A percentile compares a stretch with the other conserved stretches of the same genome.
phyloP scores from a whole-genome alignment of 352 stramenopile species.

The Pythium plurisporium region DNA sequence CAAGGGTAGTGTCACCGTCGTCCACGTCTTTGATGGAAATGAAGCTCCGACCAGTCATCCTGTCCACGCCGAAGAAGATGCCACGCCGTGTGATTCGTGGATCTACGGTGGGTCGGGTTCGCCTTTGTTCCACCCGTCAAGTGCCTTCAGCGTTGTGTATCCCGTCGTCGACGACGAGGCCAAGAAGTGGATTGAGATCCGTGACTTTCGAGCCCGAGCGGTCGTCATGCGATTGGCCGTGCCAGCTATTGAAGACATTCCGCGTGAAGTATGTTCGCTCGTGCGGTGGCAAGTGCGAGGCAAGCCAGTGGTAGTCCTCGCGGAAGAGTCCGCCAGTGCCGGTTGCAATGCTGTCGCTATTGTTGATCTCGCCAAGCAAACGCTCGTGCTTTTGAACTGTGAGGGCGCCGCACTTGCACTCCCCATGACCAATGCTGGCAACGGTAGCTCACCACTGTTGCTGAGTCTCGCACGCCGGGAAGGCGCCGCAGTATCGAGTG shows the following conservation, averaged over 20 bases:
- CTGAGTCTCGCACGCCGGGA: not conserved
- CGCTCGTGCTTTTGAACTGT: not conserved
- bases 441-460: not conserved
- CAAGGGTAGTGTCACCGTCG: not conserved
- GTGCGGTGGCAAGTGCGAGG: not conserved
- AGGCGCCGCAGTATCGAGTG: not conserved
- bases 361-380: conserved; percentile 1
- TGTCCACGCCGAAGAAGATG: conserved; percentile 13
- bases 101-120: not conserved
- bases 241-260: not conserved
- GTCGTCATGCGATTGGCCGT: not conserved
- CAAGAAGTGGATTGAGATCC: not conserved
- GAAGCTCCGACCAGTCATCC: not conserved
- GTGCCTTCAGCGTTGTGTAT: conserved; percentile 3
- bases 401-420: not conserved
- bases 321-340: not conserved
- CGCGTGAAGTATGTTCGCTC: not conserved
- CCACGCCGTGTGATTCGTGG: conserved; percentile 16
- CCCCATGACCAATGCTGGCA: not conserved
- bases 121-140: conserved; percentile 14
- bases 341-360: not conserved
- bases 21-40: conserved; percentile 9
- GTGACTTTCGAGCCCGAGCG: conserved; percentile 8
- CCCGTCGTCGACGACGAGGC: not conserved
- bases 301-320: not conserved